Conservation (phyloP, 768 basidiomycete genomes). For the Lyophyllum decastes region DNA sequence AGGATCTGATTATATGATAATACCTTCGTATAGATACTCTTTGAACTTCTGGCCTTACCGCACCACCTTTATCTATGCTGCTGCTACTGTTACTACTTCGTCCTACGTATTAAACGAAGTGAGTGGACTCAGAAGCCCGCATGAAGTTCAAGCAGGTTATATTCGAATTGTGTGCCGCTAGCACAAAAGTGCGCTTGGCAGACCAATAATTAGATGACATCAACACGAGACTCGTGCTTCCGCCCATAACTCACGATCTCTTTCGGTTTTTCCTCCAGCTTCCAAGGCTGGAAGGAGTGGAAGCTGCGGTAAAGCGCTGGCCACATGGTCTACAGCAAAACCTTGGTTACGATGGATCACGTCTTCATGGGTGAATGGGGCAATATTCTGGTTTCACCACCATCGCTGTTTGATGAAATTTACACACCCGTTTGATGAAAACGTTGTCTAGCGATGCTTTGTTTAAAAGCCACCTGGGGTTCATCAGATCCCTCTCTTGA, state of each 20-base stretch:
- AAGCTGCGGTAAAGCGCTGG: neutral
- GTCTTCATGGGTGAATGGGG: neutral
- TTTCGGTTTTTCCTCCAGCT: neutral
- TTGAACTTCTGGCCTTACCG: neutral
- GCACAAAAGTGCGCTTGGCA: no score
- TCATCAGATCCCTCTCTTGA: constrained; percentile 1
- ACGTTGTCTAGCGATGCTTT: neutral
- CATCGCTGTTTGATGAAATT: constrained; percentile 14
- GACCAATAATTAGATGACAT: no score
- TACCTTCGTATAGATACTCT: no score
- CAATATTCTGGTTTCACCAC: constrained; percentile 4
- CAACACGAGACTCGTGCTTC: no score
- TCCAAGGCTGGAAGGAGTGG: neutral
- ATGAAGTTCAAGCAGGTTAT: no score
- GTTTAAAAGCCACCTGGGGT: neutral
- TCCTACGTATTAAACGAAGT: no score
- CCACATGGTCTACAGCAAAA: neutral
- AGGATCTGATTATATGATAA: neutral
- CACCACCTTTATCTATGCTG: no score
- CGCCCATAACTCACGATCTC: neutral
- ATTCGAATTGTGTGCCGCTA: no score
- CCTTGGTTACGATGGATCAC: neutral
- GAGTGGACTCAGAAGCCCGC: no score
- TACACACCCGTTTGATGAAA: constrained; percentile 13
- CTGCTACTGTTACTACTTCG: no score